Evolutionary conservation across 768 basidiomycete species (phyloP).

Genomic region (Suillus subalutaceus): DNA sequence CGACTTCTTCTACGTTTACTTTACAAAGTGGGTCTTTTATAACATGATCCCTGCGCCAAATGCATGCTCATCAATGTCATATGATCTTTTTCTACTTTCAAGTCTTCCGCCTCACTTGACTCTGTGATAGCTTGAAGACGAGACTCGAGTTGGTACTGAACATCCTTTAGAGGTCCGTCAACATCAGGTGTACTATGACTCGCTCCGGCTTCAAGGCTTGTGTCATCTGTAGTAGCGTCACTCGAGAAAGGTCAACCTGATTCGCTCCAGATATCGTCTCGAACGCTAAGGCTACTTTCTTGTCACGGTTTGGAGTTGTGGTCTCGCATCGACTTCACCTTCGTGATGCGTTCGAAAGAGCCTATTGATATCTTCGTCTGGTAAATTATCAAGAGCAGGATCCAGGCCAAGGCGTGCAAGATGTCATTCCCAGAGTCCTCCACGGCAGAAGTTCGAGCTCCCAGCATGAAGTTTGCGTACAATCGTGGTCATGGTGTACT

Average conservation of each 20-base stretch:
- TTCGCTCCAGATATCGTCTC: slow-evolving; percentile 90
- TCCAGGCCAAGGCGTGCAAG: slow-evolving; percentile 84
- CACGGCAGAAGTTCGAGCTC: too few species aligned
- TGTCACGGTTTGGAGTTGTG: slow-evolving; percentile 81
- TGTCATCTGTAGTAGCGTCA: slow-evolving; percentile 85
- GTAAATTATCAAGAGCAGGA: slow-evolving; percentile 88
- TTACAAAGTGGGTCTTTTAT: too few species aligned
- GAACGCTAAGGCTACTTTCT: slow-evolving; percentile 85
- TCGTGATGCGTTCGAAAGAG: slow-evolving; percentile 93
- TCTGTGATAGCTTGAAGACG: slow-evolving; percentile 64
- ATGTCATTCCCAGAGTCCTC: too few species aligned
- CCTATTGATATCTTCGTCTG: slow-evolving; percentile 93
- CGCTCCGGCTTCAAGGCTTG: slow-evolving; percentile 71
- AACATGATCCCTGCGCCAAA: too few species aligned
- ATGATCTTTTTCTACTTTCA: slow-evolving; percentile 89
- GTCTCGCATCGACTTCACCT: slow-evolving; percentile 86
- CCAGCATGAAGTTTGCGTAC: too few species aligned
- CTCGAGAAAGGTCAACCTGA: slow-evolving; percentile 78
- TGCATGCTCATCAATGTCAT: too few species aligned
- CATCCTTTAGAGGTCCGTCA: slow-evolving; percentile 65
- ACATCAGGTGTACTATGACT: slow-evolving; percentile 67
- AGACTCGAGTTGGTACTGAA: slow-evolving; percentile 75
- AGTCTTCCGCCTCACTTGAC: slow-evolving; percentile 78
- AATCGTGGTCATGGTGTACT: too few species aligned
- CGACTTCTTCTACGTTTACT: too few species aligned